These are phyloP conservation scores for Mycena haematopus DNA, from an alignment of 768 basidiomycete genomes.

Conservation along the genomic window DNA sequence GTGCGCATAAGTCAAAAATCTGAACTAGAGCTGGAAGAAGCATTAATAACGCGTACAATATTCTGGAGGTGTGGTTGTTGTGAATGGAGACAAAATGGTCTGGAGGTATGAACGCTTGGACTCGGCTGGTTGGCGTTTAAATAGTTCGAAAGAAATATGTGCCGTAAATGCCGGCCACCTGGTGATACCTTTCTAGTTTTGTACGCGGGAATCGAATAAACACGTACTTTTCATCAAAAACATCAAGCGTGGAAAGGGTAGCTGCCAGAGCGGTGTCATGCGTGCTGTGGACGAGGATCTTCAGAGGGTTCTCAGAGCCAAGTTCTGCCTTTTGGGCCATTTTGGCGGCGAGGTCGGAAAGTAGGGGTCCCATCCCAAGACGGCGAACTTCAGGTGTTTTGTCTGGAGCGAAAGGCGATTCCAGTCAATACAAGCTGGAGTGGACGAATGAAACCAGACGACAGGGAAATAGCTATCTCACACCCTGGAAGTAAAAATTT, in stretches of 20 bases:
- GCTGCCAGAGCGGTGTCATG: constrained; percentile 78
- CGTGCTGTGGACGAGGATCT: constrained; percentile 72
- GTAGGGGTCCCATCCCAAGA: constrained; percentile 80
- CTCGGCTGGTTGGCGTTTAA: constrained; percentile 45
- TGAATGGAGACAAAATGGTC: constrained; percentile 48
- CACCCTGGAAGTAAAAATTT: constrained; percentile 45
- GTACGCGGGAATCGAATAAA: background rate
- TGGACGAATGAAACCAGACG: constrained; percentile 16
- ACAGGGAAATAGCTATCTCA: constrained; percentile 34
- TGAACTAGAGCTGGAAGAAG: background rate
- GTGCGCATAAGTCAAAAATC: background rate
- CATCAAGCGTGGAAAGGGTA: constrained; percentile 68
- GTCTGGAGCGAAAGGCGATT: constrained; percentile 46
- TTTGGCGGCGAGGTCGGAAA: constrained; percentile 66
- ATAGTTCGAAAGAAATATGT: constrained; percentile 77
- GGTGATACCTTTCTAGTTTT: background rate
- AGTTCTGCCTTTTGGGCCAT: constrained; percentile 64
- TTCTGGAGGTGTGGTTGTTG: constrained; percentile 39
- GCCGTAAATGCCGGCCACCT: constrained; percentile 83
- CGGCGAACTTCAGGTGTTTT: constrained; percentile 76
- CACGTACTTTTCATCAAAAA: constrained; percentile 70
- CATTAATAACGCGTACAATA: constrained; percentile 45
- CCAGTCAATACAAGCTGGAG: constrained; percentile 11
- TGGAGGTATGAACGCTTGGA: constrained; percentile 41
- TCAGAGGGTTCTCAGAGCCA: constrained; percentile 55